Base-by-base conservation (phyloP, 352 stramenopile species). In the Phytophthora uliginosa region DNA sequence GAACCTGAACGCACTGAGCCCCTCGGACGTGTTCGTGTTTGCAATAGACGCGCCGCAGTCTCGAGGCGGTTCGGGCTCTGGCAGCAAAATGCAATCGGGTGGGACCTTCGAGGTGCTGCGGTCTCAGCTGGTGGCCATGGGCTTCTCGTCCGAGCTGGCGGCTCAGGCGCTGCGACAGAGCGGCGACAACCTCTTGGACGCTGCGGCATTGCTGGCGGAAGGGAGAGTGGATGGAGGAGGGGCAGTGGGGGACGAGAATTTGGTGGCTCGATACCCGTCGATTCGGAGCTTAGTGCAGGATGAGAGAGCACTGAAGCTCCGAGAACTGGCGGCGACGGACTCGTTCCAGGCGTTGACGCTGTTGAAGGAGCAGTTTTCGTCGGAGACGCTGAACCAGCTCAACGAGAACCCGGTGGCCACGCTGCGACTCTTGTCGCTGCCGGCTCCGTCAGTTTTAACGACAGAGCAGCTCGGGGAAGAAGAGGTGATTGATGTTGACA, bases 21-120 rank as follows among this genome's bases (percentile, higher is more conserved):
- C 75, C 0, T 59, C 74, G 12, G 86, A 94, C 36, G 92, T 94
- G 67, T 87, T 94, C 59, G 84, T 94, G 34, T 82, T 94, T 62
- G 78, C 81, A 45, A 56, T 78, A n/a, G 82, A 89, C 63, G 24
- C 47, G 59, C 54, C 59, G 15, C 51, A 62, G n/a, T 47, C 18
- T n/a, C 7, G 0, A 31, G 26, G 17, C 24, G 12, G 40, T 36
- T 54, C 42, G 42, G 59, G 28, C 31, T 60, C 47, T 63, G 47
- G 42, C 38, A 63, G 50, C 20, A 64, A 55, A 70, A 56, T 59
- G 50, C 64, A 75, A 66, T 54, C 26, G 18, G 38, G 42, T 71
- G 38, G 54, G 10, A 76, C 34, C 18, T 57, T 66, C 15, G 33
- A 77, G 17, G 17, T 66, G 31, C 53, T 65, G 31, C 65, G 34